phyloP scores from a whole-genome alignment of 2,329 filamentous ascomycete species.

The Apiospora marii region DNA sequence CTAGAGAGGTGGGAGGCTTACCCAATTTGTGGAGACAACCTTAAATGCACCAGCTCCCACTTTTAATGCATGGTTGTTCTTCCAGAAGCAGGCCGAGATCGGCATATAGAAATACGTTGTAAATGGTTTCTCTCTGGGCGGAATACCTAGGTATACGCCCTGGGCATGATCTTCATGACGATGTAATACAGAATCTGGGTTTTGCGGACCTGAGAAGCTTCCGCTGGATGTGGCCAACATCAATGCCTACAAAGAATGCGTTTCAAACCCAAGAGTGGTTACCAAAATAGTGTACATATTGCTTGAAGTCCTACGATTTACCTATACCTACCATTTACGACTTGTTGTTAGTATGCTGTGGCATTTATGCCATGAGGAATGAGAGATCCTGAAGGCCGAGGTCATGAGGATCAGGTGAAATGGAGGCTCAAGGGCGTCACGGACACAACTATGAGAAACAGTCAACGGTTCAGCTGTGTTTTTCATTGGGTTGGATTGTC shows the following conservation, averaged over 20 bases:
- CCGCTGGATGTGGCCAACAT: too few relatives aligned
- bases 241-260: neutral
- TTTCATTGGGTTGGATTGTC: slow-evolving; percentile 6
- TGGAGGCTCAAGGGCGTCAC: neutral
- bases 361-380: neutral
- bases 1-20: neutral
- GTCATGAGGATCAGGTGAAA: neutral
- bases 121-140: too few relatives aligned
- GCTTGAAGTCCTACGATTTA: neutral
- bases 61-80: neutral
- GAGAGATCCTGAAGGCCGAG: neutral
- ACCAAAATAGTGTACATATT: too few relatives aligned
- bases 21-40: neutral
- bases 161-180: neutral
- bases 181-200: neutral
- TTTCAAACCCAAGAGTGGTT: neutral
- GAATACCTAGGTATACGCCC: too few relatives aligned
- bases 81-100: neutral
- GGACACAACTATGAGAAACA: slow-evolving; percentile 1
- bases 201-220: neutral
- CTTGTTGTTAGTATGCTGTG: neutral
- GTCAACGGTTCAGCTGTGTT: slow-evolving; percentile 14
- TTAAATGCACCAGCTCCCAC: neutral
- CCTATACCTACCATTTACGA: neutral
- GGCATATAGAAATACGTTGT: neutral